Evolutionary conservation across 192 early-diverging fungal genomes (phyloP).

Genomic region (Backusella morwellensis): DNA sequence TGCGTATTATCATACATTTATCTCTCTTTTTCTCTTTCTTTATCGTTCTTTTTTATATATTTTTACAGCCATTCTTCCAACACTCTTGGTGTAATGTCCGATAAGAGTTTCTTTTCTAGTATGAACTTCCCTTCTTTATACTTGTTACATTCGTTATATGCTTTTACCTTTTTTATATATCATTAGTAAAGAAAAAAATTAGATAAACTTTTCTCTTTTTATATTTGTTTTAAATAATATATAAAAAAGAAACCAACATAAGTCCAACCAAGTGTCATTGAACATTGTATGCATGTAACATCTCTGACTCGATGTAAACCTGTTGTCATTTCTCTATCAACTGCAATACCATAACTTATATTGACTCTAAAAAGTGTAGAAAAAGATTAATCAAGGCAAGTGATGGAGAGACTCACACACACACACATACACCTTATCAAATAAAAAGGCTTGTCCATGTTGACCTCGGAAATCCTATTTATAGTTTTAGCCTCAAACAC

Average conservation of each 20-base stretch:
- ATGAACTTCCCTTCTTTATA: conserved; percentile 40
- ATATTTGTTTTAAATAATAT: not conserved
- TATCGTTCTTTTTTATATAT: not conserved
- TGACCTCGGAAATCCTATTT: conserved; percentile 34
- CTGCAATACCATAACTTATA: conserved; percentile 18
- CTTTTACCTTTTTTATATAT: conserved; percentile 27
- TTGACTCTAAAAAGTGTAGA: conserved; percentile 21
- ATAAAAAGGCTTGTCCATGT: conserved; percentile 29
- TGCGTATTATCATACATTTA: not conserved
- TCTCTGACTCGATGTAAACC: conserved; percentile 25
- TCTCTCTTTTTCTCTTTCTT: not conserved
- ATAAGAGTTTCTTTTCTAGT: conserved; percentile 24
- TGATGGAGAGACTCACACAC: not conserved
- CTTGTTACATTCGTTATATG: conserved; percentile 31
- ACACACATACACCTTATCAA: conserved; percentile 16
- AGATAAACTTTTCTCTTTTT: not conserved
- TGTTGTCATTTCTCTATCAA: conserved; percentile 29
- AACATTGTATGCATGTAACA: conserved; percentile 31
- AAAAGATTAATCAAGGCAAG: not conserved
- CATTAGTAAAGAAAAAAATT: not conserved
- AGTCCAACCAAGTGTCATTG: conserved; percentile 30
- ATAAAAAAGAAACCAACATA: conserved; percentile 26
- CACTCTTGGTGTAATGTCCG: conserved; percentile 5
- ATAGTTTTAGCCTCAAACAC: not conserved
- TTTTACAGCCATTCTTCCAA: not conserved